Percentiles rank a stretch among this genome's conserved stretches.
Evolutionary conservation across 1,139 yeast genomes (phyloP).

Genomic region (Schwanniomyces etchellsii): DNA sequence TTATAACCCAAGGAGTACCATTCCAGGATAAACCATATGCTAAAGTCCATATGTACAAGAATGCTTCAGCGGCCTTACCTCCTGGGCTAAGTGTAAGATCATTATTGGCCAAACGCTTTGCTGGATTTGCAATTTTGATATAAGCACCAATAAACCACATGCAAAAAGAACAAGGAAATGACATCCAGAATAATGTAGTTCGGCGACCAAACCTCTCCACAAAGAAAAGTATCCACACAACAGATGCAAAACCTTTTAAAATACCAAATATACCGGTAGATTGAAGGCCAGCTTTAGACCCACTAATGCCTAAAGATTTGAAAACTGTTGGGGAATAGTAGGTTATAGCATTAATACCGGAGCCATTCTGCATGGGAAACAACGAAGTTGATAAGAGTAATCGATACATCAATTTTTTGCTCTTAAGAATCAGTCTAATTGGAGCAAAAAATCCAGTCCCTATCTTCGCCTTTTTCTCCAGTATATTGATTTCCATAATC

Average conservation of each 20-base stretch:
- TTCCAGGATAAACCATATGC: constrained; percentile 40
- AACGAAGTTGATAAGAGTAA: constrained; percentile 22
- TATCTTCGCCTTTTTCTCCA: constrained; percentile 14
- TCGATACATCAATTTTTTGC: constrained; percentile 18
- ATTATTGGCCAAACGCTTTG: constrained; percentile 16
- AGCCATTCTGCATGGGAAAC: constrained; percentile 29
- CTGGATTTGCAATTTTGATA: constrained; percentile 35
- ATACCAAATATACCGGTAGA: constrained; percentile 59
- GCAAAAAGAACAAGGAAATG: constrained; percentile 41
- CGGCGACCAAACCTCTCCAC: constrained; percentile 47
- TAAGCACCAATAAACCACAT: constrained; percentile 49
- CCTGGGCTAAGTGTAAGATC: constrained; percentile 22
- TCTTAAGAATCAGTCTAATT: constrained; percentile 16
- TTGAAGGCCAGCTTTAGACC: constrained; percentile 38
- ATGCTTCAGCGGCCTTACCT: constrained; percentile 44
- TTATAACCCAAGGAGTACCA: constrained; percentile 46
- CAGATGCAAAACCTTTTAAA: constrained; percentile 38
- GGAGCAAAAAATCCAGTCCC: constrained; percentile 24
- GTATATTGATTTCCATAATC: constrained; percentile 16
- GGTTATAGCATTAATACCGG: constrained; percentile 30
- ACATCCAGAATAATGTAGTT: constrained; percentile 34
- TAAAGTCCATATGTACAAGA: constrained; percentile 44
- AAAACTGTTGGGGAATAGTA: constrained; percentile 30
- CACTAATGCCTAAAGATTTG: constrained; percentile 25
- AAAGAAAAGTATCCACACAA: constrained; percentile 39